Evolutionary conservation across 2,329 filamentous ascomycete species (phyloP), one percentile per base, ranked within the genome.

Genomic region (Exserohilum rostratum): DNA sequence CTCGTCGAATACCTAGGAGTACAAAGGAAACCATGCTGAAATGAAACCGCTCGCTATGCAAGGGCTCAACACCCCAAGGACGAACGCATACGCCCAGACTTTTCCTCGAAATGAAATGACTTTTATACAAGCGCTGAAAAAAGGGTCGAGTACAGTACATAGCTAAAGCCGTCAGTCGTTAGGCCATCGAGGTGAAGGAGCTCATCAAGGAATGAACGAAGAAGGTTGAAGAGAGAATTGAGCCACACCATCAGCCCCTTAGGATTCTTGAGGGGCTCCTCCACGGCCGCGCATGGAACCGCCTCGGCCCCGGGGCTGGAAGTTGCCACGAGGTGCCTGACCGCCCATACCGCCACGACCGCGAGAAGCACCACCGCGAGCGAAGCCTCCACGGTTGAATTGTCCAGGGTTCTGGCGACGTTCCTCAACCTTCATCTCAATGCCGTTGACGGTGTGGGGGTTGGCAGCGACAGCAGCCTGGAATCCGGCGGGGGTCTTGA

Each of bases 391-490:
- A 65, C 70, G 60, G 68, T 55, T 55, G 37, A 72, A 63, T 58
- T 69, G 59, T 60, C 71, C 66, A 12, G 77, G 73, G 51, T 76
- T 75, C 38, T 89, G 86, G 63, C 91, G 91, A 60, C 95, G 92
- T 74, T 93, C 90, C 79, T 98, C 95, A 52, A 99, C 90, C 58
- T 86, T 83, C 67, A 99, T 89, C 69, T 86, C 87, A 76, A 96
- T 89, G 65, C 87, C 89, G 67, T 89, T 90, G 60, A 99, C 85
- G 39, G 85, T 84, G 78, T 96, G 91, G 31, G 93, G 93, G 79
- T 96, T 98, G 65, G 88, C 89, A 57, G 85, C 85, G 33, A 91
- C 83, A 38, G 95, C 95, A 59, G 90, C 89, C 75, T 91, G 85
- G 78, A 96, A 97, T 42, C 87, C 91, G 50, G 92, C 87, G 18